These are phyloP conservation scores for Metschnikowia hibisci DNA, from an alignment of 805 yeast genomes.

Conservation along the genomic window DNA sequence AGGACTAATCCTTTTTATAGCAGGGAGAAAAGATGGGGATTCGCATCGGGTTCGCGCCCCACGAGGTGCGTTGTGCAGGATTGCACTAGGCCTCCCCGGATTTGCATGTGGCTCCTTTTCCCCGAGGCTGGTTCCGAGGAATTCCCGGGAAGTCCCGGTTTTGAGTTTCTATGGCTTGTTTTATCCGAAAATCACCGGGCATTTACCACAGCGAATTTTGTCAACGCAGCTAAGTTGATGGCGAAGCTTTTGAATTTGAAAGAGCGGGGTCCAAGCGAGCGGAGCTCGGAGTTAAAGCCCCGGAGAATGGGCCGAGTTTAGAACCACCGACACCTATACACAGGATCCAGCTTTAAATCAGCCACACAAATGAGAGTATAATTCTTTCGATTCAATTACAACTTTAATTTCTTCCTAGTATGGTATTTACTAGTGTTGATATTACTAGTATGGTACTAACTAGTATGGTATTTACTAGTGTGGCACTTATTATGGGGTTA, in stretches of 20 bases:
- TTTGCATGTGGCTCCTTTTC: slow-evolving; percentile 16
- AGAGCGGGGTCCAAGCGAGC: not conserved
- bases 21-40: slow-evolving; percentile 10
- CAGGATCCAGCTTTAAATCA: no score
- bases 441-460: no score
- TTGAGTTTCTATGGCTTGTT: not conserved
- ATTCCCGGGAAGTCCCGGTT: not conserved
- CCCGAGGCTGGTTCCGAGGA: slow-evolving; percentile 4
- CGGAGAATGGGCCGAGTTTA: no score
- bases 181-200: not conserved
- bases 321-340: no score
- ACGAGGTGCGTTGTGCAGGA: slow-evolving; percentile 2
- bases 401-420: no score
- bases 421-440: no score
- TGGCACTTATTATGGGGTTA: no score
- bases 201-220: not conserved
- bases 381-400: no score
- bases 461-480: no score
- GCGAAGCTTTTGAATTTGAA: not conserved
- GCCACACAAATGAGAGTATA: no score
- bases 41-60: not conserved
- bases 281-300: no score
- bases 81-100: slow-evolving; percentile 10
- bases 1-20: slow-evolving; percentile 8
- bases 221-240: not conserved